Base-by-base conservation (phyloP, 768 basidiomycete species). In the Brasilioporus rufonigricans region DNA sequence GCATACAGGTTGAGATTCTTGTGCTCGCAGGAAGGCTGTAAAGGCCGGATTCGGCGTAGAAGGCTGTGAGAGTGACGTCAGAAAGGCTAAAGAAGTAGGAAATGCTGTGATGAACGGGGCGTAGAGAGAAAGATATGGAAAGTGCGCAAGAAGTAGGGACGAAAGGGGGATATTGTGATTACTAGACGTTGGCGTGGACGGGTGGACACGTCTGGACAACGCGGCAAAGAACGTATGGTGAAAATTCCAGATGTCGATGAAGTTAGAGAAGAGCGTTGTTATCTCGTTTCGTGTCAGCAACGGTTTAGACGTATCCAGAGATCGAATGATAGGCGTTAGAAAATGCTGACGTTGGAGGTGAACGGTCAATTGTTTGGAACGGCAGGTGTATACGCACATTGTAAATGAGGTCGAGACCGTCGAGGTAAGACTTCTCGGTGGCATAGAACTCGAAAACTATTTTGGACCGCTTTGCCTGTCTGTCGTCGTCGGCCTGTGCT, bases 171-270 rank as follows among this genome's bases (percentile, higher is more conserved):
- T 71, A 65, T 72, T 75, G 11, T 70, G 65, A 19, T 41, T 51
- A n/a, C n/a, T n/a, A 18, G 63, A 53, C 4, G 45, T 52, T 44
- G 54, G 57, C 38, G 61, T 49, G 38, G 61, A 46, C 44, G 48
- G 68, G 62, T 55, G 71, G 54, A 62, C 63, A 32, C 81, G 74
- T 39, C 72, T 69, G 9, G 81, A 76, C 27, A 92, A 76, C 2
- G 85, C 80, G 7, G 80, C 74, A 54, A 84, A 83, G 71, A 92
- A 87, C 2, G 87, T 81, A 48, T 81, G 87, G 71, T 92, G 90
- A 40, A 91, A 77, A 63, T 91, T 93, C 91, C 88, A 92, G 32
- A 94, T 93, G 70, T 93, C 91, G 65, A 92, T 86, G 59, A 93
- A 92, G 69, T 93, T 93, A 58, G 87, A 88, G 70, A 94, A 94